Percentiles rank a stretch among this genome's conserved stretches.
These are phyloP conservation scores for Emmonsiellopsis sp. DNA, from an alignment of 2,329 filamentous ascomycete genomes.

Conservation along the genomic window DNA sequence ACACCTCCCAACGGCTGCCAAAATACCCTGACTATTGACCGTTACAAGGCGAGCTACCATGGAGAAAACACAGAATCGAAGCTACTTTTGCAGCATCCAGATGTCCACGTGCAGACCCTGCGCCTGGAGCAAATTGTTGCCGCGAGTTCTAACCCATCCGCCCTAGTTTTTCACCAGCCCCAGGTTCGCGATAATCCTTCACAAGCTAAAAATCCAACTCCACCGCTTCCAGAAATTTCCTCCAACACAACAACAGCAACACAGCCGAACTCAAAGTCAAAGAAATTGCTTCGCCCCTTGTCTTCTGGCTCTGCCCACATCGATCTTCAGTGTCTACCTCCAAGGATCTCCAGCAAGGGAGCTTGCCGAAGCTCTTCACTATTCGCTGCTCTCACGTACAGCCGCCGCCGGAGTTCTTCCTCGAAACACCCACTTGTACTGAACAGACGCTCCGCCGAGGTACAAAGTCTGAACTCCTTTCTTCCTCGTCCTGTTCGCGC, in stretches of 20 bases:
- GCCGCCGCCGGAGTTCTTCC: neutral
- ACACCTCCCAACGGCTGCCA: too few relatives aligned
- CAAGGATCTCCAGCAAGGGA: constrained; percentile 15
- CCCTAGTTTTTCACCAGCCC: neutral
- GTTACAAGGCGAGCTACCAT: too few relatives aligned
- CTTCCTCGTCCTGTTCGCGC: neutral
- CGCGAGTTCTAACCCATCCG: too few relatives aligned
- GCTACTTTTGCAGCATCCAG: too few relatives aligned
- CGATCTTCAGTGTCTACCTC: constrained; percentile 11
- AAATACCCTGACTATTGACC: too few relatives aligned
- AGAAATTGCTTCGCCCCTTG: neutral
- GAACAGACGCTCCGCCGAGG: neutral
- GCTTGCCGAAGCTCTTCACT: constrained; percentile 5
- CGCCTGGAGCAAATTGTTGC: too few relatives aligned
- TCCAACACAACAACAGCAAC: neutral
- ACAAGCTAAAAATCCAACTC: neutral
- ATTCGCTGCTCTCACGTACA: constrained; percentile 1
- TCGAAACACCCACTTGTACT: neutral
- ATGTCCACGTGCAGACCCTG: too few relatives aligned
- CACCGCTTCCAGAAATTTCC: neutral
- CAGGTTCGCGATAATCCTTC: neutral
- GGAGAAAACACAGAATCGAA: too few relatives aligned
- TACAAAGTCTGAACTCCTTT: neutral
- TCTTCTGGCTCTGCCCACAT: constrained; percentile 7
- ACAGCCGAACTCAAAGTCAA: neutral